Evolutionary conservation across 306 rosid species (phyloP).

Genomic region (Medicago arabica): DNA sequence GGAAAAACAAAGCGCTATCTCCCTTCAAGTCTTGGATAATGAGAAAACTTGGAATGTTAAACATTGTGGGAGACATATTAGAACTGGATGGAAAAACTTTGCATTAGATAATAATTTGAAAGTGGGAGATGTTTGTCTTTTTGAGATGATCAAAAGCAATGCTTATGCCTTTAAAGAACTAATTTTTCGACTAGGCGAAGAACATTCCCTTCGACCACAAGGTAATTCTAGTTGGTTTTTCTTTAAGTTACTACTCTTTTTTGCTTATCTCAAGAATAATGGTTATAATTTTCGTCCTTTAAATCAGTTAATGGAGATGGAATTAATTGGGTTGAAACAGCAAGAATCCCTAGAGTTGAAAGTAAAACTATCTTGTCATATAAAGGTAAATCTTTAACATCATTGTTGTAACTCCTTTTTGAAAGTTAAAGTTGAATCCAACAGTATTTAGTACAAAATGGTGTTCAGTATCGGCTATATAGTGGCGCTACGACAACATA

Average conservation of each 20-base stretch:
- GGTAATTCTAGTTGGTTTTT: constrained; percentile 15
- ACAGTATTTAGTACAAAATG: not conserved
- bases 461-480: not conserved
- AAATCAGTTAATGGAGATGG: constrained; percentile 5
- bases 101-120: constrained; percentile 30
- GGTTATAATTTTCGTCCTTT: not conserved
- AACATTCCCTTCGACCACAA: not conserved
- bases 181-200: not conserved
- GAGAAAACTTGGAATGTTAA: constrained; percentile 7
- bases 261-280: not conserved
- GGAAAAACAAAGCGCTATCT: not conserved
- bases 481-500: not conserved
- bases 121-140: constrained; percentile 34
- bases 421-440: not conserved
- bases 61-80: not conserved
- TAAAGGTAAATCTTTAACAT: not conserved
- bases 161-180: constrained; percentile 6
- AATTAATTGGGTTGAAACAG: not conserved
- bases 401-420: not conserved
- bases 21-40: constrained; percentile 12
- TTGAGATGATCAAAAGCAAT: constrained; percentile 1
- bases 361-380: not conserved
- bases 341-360: not conserved
- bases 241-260: not conserved
- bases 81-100: constrained; percentile 52